These are phyloP conservation scores for Calvatia gigantea DNA, from an alignment of 768 basidiomycete species.

Conservation along the genomic window DNA sequence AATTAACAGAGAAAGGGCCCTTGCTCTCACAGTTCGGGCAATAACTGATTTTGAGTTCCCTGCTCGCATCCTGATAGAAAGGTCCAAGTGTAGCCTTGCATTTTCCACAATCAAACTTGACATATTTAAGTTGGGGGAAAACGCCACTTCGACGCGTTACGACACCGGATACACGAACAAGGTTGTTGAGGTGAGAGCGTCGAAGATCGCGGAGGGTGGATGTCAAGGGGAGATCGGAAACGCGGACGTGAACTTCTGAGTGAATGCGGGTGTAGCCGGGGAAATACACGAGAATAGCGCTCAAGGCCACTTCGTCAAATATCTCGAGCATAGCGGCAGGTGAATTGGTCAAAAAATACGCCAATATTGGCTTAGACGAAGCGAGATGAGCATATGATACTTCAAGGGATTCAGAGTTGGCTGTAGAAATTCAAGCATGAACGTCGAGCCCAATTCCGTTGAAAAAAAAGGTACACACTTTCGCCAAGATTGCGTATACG, in stretches of 20 bases:
- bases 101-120: constrained; percentile 97
- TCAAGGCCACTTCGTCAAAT: constrained; percentile 93
- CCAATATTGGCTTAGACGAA: constrained; percentile 88
- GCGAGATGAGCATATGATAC: constrained; percentile 96
- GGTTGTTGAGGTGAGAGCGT: constrained; percentile 87
- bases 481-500: constrained; percentile 93
- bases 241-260: constrained; percentile 95
- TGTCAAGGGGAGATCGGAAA: constrained; percentile 88
- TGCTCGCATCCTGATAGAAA: constrained; percentile 95
- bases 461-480: constrained; percentile 49
- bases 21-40: constrained; percentile 93
- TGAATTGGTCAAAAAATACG: constrained; percentile 96
- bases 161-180: constrained; percentile 93
- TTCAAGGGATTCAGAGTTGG: constrained; percentile 95
- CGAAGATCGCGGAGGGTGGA: constrained; percentile 92
- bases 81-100: constrained; percentile 94
- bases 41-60: constrained; percentile 91
- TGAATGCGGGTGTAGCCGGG: constrained; percentile 97
- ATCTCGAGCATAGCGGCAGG: constrained; percentile 90
- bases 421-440: constrained; percentile 37
- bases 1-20: constrained; percentile 95
- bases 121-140: constrained; percentile 99
- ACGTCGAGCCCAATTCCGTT: not conserved
- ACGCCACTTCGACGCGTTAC: constrained; percentile 95
- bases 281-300: constrained; percentile 93